Conservation (phyloP, 2,329 filamentous ascomycete species). For the Arthrobotrys megalospora region DNA sequence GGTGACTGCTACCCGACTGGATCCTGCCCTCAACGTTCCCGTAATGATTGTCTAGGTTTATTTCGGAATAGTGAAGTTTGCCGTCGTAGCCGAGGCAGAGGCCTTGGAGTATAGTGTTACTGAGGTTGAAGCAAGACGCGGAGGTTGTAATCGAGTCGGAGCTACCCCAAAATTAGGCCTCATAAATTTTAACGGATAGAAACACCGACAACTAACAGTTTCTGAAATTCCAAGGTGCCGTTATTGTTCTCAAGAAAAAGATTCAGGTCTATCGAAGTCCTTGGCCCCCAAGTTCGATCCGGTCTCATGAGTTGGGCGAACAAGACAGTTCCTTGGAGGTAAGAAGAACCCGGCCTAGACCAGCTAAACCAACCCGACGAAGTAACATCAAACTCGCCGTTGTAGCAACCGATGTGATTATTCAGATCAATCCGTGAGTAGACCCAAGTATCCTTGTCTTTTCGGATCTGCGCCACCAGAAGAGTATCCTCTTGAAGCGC, state of each 20-base stretch:
- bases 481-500: slow-evolving; percentile 15
- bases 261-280: slow-evolving; percentile 6
- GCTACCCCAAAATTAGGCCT: not conserved
- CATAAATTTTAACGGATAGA: not conserved
- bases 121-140: slow-evolving; percentile 1
- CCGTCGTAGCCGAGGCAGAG: slow-evolving; percentile 17
- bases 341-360: slow-evolving; percentile 6
- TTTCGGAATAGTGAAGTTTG: slow-evolving; percentile 11
- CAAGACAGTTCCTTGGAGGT: slow-evolving; percentile 8
- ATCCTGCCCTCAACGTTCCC: slow-evolving; percentile 11
- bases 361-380: slow-evolving; percentile 15
- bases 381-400: slow-evolving; percentile 12
- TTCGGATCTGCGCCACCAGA: not conserved
- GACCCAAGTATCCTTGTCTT: slow-evolving; percentile 1
- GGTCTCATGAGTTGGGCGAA: slow-evolving; percentile 17
- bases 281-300: slow-evolving; percentile 11
- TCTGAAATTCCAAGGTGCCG: not conserved
- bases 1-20: not conserved
- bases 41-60: not conserved
- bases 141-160: slow-evolving; percentile 1
- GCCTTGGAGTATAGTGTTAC: not conserved
- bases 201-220: not conserved
- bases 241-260: slow-evolving; percentile 13
- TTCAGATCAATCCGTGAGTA: slow-evolving; percentile 10
- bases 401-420: slow-evolving; percentile 1